Percentiles rank a stretch among this genome's conserved stretches.
These are phyloP conservation scores for Salvia rosmarinus DNA, from an alignment of 257 asterid genomes.

Conservation along the genomic window DNA sequence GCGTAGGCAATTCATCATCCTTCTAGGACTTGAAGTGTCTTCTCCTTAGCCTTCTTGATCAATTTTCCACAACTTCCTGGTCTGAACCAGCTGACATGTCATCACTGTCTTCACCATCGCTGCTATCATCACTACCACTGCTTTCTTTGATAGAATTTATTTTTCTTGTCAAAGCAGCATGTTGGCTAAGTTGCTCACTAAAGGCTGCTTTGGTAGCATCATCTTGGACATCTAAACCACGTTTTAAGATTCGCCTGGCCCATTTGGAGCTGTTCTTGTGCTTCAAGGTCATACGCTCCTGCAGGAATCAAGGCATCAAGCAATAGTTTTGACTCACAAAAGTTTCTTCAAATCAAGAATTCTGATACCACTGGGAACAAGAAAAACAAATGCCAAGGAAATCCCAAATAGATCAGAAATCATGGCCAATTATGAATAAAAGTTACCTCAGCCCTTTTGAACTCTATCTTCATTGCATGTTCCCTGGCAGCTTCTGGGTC, in stretches of 20 bases:
- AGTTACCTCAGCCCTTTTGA: slow-evolving; percentile 79
- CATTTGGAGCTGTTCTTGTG: slow-evolving; percentile 83
- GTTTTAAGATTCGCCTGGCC: slow-evolving; percentile 78
- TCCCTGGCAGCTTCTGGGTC: slow-evolving; percentile 92
- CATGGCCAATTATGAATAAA: slow-evolving; percentile 1
- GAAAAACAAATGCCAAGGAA: no score
- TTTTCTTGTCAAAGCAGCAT: slow-evolving; percentile 82
- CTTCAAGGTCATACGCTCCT: slow-evolving; percentile 91
- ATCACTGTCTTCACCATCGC: slow-evolving; percentile 69
- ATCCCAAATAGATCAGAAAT: background rate
- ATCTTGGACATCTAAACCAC: slow-evolving; percentile 79
- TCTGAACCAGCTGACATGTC: slow-evolving; percentile 59
- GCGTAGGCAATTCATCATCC: slow-evolving; percentile 73
- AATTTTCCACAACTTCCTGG: slow-evolving; percentile 48
- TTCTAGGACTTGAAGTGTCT: slow-evolving; percentile 62
- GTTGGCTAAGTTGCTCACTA: slow-evolving; percentile 78
- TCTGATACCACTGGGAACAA: no score
- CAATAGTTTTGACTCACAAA: slow-evolving; percentile 4
- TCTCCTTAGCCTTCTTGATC: slow-evolving; percentile 72
- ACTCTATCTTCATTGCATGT: slow-evolving; percentile 76
- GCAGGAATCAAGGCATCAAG: slow-evolving; percentile 33
- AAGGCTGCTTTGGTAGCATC: slow-evolving; percentile 87
- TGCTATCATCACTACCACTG: slow-evolving; percentile 81
- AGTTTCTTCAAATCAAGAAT: background rate
- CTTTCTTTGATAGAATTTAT: slow-evolving; percentile 70